Evolutionary conservation across 768 basidiomycete genomes (phyloP).

Genomic region (Suillus ampliporus): DNA sequence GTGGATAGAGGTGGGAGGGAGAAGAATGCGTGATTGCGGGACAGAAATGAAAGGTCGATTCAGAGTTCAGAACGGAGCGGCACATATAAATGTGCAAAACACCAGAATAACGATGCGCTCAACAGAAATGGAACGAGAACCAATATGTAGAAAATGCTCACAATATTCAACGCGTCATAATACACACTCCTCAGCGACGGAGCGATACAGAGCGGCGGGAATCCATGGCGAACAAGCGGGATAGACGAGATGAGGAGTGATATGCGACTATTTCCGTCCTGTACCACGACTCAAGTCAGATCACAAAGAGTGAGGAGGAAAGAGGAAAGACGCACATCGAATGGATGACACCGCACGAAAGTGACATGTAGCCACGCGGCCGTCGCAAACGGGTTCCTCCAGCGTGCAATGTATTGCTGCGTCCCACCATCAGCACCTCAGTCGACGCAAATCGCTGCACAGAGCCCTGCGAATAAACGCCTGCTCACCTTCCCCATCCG

Average conservation of each 20-base stretch:
- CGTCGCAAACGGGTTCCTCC: conserved; percentile 44
- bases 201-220: conserved; percentile 36
- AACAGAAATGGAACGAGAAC: not conserved
- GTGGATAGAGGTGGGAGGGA: not conserved
- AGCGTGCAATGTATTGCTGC: conserved; percentile 43
- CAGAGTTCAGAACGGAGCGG: not conserved
- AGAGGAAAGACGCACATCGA: conserved; percentile 33
- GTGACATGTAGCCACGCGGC: conserved; percentile 43
- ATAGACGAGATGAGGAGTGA: conserved; percentile 41
- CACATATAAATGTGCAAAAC: not conserved
- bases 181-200: conserved; percentile 30
- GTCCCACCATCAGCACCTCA: not conserved
- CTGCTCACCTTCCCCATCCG: conserved; percentile 39
- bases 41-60: not conserved
- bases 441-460: not conserved
- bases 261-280: conserved; percentile 44
- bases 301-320: not conserved
- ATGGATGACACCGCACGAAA: conserved; percentile 41
- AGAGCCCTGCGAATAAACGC: not conserved
- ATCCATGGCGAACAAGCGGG: conserved; percentile 38
- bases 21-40: not conserved
- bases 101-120: not conserved
- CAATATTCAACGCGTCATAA: conserved; percentile 40
- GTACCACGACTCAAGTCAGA: not conserved
- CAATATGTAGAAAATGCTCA: conserved; percentile 17